phyloP scores from a whole-genome alignment of 2,329 filamentous ascomycete genomes.

The Byssothecium circinans region DNA sequence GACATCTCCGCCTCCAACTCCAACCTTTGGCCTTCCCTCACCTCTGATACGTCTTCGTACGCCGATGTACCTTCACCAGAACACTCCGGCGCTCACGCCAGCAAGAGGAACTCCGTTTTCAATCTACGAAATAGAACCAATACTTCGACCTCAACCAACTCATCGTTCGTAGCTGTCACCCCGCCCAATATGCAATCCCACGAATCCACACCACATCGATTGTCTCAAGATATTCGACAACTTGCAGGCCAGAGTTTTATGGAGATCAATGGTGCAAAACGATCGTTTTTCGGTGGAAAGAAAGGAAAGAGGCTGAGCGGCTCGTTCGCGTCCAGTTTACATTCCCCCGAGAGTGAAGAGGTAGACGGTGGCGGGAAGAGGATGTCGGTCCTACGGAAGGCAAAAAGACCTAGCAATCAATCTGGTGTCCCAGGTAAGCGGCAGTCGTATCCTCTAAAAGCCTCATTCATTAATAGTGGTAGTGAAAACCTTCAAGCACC shows the following conservation, averaged over 20 bases:
- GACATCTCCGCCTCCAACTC: constrained; percentile 21
- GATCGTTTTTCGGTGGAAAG: constrained; percentile 39
- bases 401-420: constrained; percentile 24
- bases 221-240: constrained; percentile 28
- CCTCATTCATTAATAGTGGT: constrained; percentile 10
- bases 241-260: constrained; percentile 22
- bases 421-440: constrained; percentile 30
- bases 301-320: constrained; percentile 41
- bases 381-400: constrained; percentile 38
- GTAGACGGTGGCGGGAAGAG: constrained; percentile 28
- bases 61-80: constrained; percentile 34
- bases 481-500: constrained; percentile 33
- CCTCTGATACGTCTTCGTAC: constrained; percentile 26
- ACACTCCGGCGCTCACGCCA: constrained; percentile 20
- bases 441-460: neutral
- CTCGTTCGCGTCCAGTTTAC: constrained; percentile 23
- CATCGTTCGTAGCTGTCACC: constrained; percentile 27
- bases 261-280: constrained; percentile 26
- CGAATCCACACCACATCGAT: constrained; percentile 24
- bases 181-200: constrained; percentile 26
- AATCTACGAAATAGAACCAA: constrained; percentile 43
- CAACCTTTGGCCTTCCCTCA: constrained; percentile 30
- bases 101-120: constrained; percentile 41
- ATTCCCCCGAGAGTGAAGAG: constrained; percentile 29
- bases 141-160: constrained; percentile 38